Percentiles rank a stretch among this genome's conserved stretches.
phyloP scores from a whole-genome alignment of 176 grass and related monocot species.

The Musa acuminata region DNA sequence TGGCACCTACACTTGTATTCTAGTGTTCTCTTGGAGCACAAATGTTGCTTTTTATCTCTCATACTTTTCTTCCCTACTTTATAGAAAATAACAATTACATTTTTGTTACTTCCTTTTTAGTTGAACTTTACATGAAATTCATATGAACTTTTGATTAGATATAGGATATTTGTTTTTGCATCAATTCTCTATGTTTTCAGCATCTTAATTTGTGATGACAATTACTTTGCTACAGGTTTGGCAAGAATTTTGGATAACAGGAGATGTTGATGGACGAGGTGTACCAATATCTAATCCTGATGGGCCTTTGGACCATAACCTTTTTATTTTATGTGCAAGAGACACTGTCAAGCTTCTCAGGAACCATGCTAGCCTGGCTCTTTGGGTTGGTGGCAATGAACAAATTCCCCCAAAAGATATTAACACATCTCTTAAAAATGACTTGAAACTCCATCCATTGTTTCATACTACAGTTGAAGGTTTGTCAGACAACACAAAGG shows the following conservation, averaged over 20 bases:
- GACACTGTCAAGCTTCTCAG: constrained; percentile 90
- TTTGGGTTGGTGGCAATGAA: constrained; percentile 99
- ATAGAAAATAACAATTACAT: not conserved
- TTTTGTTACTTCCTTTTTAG: not conserved
- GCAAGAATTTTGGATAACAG: constrained; percentile 99
- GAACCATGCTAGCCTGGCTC: constrained; percentile 80
- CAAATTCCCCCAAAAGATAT: constrained; percentile 83
- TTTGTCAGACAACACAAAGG: constrained; percentile 32
- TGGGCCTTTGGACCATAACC: constrained; percentile 83
- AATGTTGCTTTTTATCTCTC: not conserved
- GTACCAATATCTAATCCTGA: constrained; percentile 67
- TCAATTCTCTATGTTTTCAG: not conserved
- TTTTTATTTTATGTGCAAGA: constrained; percentile 88
- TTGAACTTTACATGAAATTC: not conserved
- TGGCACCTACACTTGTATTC: not conserved
- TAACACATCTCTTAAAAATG: constrained; percentile 59
- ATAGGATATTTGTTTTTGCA: not conserved
- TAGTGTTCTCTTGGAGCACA: not conserved
- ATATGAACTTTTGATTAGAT: too few relatives aligned
- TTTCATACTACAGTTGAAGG: constrained; percentile 29
- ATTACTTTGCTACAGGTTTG: constrained; percentile 47
- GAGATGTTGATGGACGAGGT: constrained; percentile 84
- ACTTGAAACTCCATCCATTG: constrained; percentile 66
- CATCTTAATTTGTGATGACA: not conserved
- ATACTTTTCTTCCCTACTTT: not conserved